Percentiles rank a stretch among this genome's conserved stretches.
Evolutionary conservation across 23 red algal genomes (phyloP).

Genomic region (Pyropia haitanensis): DNA sequence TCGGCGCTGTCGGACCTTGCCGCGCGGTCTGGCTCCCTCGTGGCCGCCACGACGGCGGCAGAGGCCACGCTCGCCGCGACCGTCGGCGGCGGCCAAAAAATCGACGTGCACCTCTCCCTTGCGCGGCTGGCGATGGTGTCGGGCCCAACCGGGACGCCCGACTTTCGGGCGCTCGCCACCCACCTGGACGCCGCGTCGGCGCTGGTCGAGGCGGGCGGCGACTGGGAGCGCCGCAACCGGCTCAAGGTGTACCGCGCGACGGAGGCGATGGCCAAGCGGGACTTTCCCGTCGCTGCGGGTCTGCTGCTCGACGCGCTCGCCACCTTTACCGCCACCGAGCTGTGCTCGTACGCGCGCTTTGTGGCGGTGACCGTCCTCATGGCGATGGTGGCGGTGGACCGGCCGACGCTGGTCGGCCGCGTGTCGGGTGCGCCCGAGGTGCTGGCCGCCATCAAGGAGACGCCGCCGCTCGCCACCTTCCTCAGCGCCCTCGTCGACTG

Average conservation of each 20-base stretch:
- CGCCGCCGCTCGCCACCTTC: slow-evolving; percentile 40
- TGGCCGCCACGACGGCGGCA: slow-evolving; percentile 53
- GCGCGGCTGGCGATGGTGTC: slow-evolving; percentile 72
- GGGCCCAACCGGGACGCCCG: not conserved
- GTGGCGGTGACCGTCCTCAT: slow-evolving; percentile 85
- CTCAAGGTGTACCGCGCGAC: slow-evolving; percentile 92
- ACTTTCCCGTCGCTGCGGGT: slow-evolving; percentile 53
- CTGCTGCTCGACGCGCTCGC: slow-evolving; percentile 86
- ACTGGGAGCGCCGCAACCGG: slow-evolving; percentile 98
- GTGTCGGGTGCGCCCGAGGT: slow-evolving; percentile 87
- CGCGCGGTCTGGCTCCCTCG: slow-evolving; percentile 49
- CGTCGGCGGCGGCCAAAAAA: slow-evolving; percentile 78
- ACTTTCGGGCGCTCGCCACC: slow-evolving; percentile 36
- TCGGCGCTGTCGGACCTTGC: slow-evolving; percentile 64
- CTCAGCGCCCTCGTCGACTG: slow-evolving; percentile 73
- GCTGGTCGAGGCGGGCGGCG: slow-evolving; percentile 76
- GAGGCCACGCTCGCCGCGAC: slow-evolving; percentile 77
- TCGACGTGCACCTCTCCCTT: slow-evolving; percentile 77
- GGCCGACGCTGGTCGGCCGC: slow-evolving; percentile 68
- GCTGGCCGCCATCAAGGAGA: slow-evolving; percentile 58
- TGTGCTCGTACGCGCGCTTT: slow-evolving; percentile 68
- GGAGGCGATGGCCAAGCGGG: slow-evolving; percentile 51
- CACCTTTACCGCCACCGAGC: slow-evolving; percentile 89
- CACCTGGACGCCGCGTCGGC: slow-evolving; percentile 62
- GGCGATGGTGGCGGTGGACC: slow-evolving; percentile 68